Base-by-base conservation (phyloP, 768 basidiomycete species). In the Trametes cinnabarina region DNA sequence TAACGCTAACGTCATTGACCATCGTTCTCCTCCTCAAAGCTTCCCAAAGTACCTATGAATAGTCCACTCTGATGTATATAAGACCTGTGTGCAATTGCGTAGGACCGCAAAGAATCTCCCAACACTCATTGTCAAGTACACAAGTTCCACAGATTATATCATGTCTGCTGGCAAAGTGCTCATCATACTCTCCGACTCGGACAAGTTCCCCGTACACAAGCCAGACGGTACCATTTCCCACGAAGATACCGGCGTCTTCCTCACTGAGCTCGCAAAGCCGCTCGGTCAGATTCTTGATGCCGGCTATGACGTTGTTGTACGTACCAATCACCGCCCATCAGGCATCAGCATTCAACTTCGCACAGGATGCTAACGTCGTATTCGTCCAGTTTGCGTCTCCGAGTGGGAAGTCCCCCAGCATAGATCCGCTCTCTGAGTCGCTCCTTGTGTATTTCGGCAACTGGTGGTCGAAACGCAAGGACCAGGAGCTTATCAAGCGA, bases 181-280 rank as follows among this genome's bases (percentile, higher is more conserved):
- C 48, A 65, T 68, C 60, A 61, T 68, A 35, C 59, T 68, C 57
- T 66, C 67, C 44, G 63, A 68, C 61, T 63, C 65, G 7, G 51
- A 64, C 52, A 52, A 55, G 23, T 68, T 61, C 32, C 32, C 61
- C 12, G 22, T 68, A 14, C 49, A 62, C 32, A 65, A 63, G 52
- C 44, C 53, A 35, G 63, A 65, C 59, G 64, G 66, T 20, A 44
- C 55, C 1, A 42, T 57, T 34, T n/a, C 50, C 1, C 57, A 64
- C 9, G 60, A 67, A 40, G 58, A 63, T 47, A 60, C 64, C 7
- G 64, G 64, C n/a, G 37, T 67, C 35, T 65, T 67, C 59, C 60
- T 67, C n/a, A 58, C 55, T 6, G 69, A 68, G 62, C 65, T 70
- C 28, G 63, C 67, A 4, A 65, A 65, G 49, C 69, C 66, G 12